Evolutionary conservation across 805 yeast genomes (phyloP), one percentile per base, ranked within the genome.

Genomic region (Barnettozyma salicaria): DNA sequence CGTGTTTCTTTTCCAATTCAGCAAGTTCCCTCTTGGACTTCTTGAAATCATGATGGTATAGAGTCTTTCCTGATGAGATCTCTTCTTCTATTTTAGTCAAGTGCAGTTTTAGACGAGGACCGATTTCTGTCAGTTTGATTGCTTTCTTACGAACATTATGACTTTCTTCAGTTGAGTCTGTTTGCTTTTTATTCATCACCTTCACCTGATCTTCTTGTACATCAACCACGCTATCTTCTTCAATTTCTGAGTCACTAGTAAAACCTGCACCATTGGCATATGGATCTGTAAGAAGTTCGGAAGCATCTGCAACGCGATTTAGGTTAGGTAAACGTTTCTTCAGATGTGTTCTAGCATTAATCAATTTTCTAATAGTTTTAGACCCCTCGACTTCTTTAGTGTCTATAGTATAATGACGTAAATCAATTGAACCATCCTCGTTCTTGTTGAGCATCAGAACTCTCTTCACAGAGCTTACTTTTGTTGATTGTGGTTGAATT

Each of bases 201-300:
- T 45, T 48, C 23, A 36, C 42, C 23, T 29, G 32, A 22, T 55
- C 58, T 47, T 61, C 50, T 51, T 59, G 47, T 18, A 82, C 68
- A 47, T 78, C 86, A 21, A 86, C 90, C 36, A 81, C 71, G 19
- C 78, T 85, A 47, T 89, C 96, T 43, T 89, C 96, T 53, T 92
- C 97, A 30, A 88, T 78, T 65, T 90, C 98, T 4, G 95, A 82
- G 52, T 90, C 98, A 32, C 92, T 80, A 2, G 96, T 86, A 55
- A 80, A 77, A 2, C 79, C 86, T 7, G 41, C 41, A 24, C 81
- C 86, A 25, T 78, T 77, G 18, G 89, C 79, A 54, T 84, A 84
- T 3, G 88, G 88, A 55, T 88, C 96, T 38, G 87, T 67, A 37
- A 90, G 68, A 46, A 83, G 72, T 49, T 90, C 96, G 7, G 95